Evolutionary conservation across 2,329 filamentous ascomycete species (phyloP), one percentile per base, ranked within the genome.

Genomic region (Periconia sp.): DNA sequence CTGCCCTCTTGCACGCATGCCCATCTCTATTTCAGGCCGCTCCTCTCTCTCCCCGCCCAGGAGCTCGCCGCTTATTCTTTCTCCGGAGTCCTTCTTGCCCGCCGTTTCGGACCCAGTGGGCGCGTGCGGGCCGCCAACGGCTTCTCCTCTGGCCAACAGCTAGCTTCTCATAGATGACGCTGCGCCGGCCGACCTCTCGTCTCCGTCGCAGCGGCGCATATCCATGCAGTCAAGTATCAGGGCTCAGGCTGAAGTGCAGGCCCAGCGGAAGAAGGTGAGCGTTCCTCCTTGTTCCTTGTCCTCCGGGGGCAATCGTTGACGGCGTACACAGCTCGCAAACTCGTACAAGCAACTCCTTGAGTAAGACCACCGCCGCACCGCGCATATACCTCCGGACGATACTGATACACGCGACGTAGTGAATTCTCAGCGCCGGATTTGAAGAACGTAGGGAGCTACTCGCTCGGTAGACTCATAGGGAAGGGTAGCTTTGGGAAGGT

Each of bases 401-500:
- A 23, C 55, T 63, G 48, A 64, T 44, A 30, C 38, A 35, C 43
- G 45, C 46, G 43, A 56, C 40, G 46, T 70, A 96, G 90, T 77
- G 92, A 97, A 74, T 99, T 99, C 77, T 87, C 89, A 48, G 90
- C 89, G 59, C 88, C 87, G 68, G 92, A 99, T 55, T 83, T 99
- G 56, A 87, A 88, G 63, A 89, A 86, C 40, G 94, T 99, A 48
- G 94, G 94, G 58, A 97, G 96, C 75, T 99, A 99, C 72, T 86
- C 86, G 24, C 81, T 99, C 43, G 94, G 94, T 32, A 86, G 86
- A 46, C 78, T 99, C 45, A 96, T 99, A 67, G 94, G 94, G 56
- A 99, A 97, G 69, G 94, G 94, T 44, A 96, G 92, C 52, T 99
- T 99, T 73, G 94, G 94, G 62, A 97, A 96, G 74, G 94, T 99